Percentiles rank a stretch among this genome's conserved stretches.
Conservation (phyloP, 306 rosid species). For the Prunus mira region DNA sequence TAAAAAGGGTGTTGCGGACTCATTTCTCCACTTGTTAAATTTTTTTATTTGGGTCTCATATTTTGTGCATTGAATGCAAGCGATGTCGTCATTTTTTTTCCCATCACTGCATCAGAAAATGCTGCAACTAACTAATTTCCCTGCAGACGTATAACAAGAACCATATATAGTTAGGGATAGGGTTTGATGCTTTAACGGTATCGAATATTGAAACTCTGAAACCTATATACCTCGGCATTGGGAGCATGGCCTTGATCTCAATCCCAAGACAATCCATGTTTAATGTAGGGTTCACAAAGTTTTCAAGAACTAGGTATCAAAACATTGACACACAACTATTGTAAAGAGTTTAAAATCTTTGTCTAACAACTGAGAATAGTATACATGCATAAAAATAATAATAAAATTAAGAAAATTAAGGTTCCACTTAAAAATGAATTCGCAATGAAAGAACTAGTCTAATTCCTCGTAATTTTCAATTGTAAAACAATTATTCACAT, state of each 20-base stretch:
- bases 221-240: neutral
- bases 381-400: too few species aligned
- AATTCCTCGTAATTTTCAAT: too few species aligned
- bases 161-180: neutral
- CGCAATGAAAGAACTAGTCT: accelerated
- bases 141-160: neutral
- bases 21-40: neutral
- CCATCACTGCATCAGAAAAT: neutral
- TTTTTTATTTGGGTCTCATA: neutral
- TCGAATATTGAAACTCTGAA: neutral
- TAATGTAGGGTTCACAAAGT: too few species aligned
- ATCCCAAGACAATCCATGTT: neutral
- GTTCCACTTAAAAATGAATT: accelerated
- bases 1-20: neutral
- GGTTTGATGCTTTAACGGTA: neutral
- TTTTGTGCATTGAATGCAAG: neutral
- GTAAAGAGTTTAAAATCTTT: too few species aligned
- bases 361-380: too few species aligned
- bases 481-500: too few species aligned
- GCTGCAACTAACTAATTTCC: neutral
- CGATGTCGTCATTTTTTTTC: conserved; percentile 9
- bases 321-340: too few species aligned
- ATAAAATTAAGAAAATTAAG: accelerated
- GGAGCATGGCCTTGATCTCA: neutral
- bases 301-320: too few species aligned